A percentile compares a stretch with the other conserved stretches of the same genome.
Evolutionary conservation across 176 grass and related monocot genomes (phyloP).

Genomic region (Eragrostis curvula): DNA sequence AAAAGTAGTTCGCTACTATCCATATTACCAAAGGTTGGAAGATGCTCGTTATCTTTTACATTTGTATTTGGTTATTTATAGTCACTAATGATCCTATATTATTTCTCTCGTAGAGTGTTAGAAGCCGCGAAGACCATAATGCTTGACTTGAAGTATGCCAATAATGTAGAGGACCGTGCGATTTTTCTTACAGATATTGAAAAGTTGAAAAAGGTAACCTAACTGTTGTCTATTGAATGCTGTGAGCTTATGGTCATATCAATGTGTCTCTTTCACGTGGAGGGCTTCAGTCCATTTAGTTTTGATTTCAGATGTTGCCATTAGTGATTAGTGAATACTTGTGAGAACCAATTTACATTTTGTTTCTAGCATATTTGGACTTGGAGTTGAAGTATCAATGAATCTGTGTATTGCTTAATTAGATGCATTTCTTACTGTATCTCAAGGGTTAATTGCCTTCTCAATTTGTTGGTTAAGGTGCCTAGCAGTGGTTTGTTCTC

Average conservation of each 20-base stretch:
- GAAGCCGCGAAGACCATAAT: constrained; percentile 85
- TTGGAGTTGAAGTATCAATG: too few relatives aligned
- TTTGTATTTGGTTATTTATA: constrained; percentile 34
- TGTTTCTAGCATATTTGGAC: constrained; percentile 12
- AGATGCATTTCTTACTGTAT: constrained; percentile 13
- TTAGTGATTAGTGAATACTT: constrained; percentile 18
- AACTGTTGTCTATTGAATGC: constrained; percentile 10
- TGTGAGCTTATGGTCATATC: constrained; percentile 27
- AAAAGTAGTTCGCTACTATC: constrained; percentile 92
- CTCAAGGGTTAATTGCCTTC: constrained; percentile 16
- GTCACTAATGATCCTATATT: constrained; percentile 37
- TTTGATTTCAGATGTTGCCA: not conserved
- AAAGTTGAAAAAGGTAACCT: constrained; percentile 77
- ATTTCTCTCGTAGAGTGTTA: constrained; percentile 61
- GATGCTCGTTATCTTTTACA: constrained; percentile 4
- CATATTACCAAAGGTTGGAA: constrained; percentile 80
- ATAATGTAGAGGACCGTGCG: constrained; percentile 81
- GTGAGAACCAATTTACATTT: not conserved
- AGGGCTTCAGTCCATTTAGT: not conserved
- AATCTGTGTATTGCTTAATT: constrained; percentile 14
- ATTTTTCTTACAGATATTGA: constrained; percentile 80
- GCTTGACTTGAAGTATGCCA: constrained; percentile 77
- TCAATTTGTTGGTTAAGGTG: constrained; percentile 1
- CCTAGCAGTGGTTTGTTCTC: constrained; percentile 20
- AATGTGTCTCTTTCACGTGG: not conserved